phyloP scores from a whole-genome alignment of 768 basidiomycete species.

The Lentinus brumalis region DNA sequence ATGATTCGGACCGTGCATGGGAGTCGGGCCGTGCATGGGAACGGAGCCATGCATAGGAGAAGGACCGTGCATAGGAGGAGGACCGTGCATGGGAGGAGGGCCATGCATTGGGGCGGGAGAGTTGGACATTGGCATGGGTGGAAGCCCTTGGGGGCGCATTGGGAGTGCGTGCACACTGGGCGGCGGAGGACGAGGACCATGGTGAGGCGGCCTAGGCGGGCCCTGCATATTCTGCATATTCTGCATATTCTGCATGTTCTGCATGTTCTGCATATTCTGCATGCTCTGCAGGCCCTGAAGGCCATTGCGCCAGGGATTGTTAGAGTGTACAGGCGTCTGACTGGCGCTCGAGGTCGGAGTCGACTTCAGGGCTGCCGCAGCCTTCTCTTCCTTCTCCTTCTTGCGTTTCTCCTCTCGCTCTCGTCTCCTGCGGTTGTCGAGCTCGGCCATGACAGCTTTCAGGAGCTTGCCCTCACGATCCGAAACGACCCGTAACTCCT shows the following conservation, averaged over 20 bases:
- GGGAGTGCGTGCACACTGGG: slow-evolving; percentile 10
- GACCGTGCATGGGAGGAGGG: background rate
- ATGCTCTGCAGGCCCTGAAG: slow-evolving; percentile 2
- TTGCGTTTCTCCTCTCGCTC: slow-evolving; percentile 51
- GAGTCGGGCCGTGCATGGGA: no score
- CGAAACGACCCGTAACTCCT: slow-evolving; percentile 73
- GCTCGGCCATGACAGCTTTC: slow-evolving; percentile 65
- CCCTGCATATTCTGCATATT: background rate
- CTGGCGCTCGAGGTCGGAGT: slow-evolving; percentile 20
- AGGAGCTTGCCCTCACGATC: slow-evolving; percentile 74
- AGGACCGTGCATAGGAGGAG: no score
- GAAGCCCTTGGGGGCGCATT: slow-evolving; percentile 16
- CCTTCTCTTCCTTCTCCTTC: slow-evolving; percentile 34
- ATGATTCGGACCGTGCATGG: no score
- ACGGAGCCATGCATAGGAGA: no score
- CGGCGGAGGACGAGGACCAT: slow-evolving; percentile 5
- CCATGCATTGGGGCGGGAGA: slow-evolving; percentile 9
- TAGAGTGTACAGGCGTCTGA: slow-evolving; percentile 20
- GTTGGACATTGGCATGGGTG: slow-evolving; percentile 16
- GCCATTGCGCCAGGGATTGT: slow-evolving; percentile 20
- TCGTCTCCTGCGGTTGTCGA: slow-evolving; percentile 52
- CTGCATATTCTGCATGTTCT: background rate
- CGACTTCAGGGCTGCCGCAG: slow-evolving; percentile 15
- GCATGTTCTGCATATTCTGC: no score
- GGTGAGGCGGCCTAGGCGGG: background rate